Base-by-base conservation (phyloP, 305 asterid genomes). In the Solanum aculeatissimum region DNA sequence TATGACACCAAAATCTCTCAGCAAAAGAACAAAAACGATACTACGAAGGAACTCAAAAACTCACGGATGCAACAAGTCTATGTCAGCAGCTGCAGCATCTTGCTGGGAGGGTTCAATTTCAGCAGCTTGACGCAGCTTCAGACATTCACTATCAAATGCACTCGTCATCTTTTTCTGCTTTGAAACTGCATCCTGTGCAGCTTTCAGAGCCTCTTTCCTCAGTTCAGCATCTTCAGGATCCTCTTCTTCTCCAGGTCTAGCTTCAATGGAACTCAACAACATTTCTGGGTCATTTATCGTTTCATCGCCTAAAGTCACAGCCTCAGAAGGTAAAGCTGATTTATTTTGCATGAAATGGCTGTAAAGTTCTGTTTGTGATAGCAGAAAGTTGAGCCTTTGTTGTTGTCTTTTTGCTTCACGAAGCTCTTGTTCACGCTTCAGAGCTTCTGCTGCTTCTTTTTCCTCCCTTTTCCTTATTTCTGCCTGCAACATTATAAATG, bases 261-360 rank as follows among this genome's bases (percentile, higher is more conserved):
- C 88, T 87, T 93, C 98, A 68, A 93, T 88, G 87, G 95, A 83
- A 89, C 87, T 85, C 77, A 88, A 77, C 83, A 89, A 87, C 81
- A 77, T 85, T 82, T 91, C 93, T 85, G 92, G 88, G 85, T 92
- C 97, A 87, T 86, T 68, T 84, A 88, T 51, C 55, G 74, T 86
- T 90, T 89, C 96, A 32, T 90, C 93, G 84, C 89, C 94, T 77
- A 78, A 86, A 60, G 89, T 18, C 86, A 86, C 84, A 83, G 91
- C 91, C 83, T 91, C 98, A 83, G 97, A 88, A 79, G 97, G 85
- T 63, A 93, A 85, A 86, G 94, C 62, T 71, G 93, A 83, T 88
- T 95, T 97, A 87, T 97, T 95, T 89, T 95, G 99, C 99, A 97
- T 97, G 92, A 97, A 97, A 87, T 97, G 98, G 87, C 98, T 95